Percentiles rank a stretch among this genome's conserved stretches.
Evolutionary conservation across 129 eudicot genomes (phyloP).

Genomic region (Centrapalus pauciflorus): DNA sequence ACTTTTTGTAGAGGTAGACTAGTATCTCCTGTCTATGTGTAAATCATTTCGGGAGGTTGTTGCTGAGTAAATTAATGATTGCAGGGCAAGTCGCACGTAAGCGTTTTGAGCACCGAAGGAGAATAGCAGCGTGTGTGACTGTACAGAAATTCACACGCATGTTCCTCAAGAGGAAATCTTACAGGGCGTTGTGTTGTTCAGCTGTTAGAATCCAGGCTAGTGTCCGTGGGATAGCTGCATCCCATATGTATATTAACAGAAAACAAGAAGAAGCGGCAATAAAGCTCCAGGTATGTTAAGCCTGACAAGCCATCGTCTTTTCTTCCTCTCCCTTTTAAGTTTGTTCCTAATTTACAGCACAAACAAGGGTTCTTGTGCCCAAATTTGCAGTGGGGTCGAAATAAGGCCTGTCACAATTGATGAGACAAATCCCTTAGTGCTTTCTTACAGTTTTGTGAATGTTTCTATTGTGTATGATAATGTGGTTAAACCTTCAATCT

Average conservation of each 20-base stretch:
- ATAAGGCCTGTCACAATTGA: background rate
- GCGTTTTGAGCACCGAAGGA: slow-evolving; percentile 38
- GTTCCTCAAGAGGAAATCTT: slow-evolving; percentile 44
- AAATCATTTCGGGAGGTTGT: background rate
- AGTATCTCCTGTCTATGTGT: slow-evolving; percentile 6
- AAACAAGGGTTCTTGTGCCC: background rate
- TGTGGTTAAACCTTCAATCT: no score
- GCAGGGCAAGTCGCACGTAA: slow-evolving; percentile 59
- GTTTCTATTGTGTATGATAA: no score
- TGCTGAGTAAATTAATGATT: background rate
- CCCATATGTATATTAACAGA: slow-evolving; percentile 34
- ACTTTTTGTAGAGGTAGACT: slow-evolving; percentile 68
- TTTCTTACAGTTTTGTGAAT: no score
- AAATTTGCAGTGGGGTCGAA: background rate
- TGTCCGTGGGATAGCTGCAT: slow-evolving; percentile 63
- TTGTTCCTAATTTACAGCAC: background rate
- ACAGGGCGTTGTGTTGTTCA: slow-evolving; percentile 35
- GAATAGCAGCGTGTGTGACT: slow-evolving; percentile 52
- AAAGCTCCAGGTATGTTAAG: slow-evolving; percentile 48
- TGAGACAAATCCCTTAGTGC: background rate
- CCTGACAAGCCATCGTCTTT: background rate
- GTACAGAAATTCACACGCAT: slow-evolving; percentile 56
- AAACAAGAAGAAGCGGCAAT: slow-evolving; percentile 50
- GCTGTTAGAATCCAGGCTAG: slow-evolving; percentile 56
- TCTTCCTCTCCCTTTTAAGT: background rate